Evolutionary conservation across 2,329 filamentous ascomycete species (phyloP).

Genomic region (Raffaelea arxii): DNA sequence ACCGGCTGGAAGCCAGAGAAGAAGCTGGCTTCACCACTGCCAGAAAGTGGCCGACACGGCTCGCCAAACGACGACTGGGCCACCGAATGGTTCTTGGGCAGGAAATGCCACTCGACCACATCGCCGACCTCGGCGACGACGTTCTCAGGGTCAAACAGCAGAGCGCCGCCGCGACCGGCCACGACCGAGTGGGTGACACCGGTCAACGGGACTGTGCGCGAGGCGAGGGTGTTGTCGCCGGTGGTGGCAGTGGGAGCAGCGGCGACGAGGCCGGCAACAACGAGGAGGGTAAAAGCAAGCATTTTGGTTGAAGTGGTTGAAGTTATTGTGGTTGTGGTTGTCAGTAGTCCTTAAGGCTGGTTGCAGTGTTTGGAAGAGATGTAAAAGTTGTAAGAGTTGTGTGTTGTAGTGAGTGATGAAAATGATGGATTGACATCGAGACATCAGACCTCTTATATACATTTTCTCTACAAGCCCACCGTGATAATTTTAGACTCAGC

Average conservation of each 20-base stretch:
- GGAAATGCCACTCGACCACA: constrained; percentile 45
- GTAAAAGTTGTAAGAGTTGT: neutral
- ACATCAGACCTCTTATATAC: no score
- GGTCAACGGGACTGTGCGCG: constrained; percentile 25
- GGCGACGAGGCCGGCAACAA: constrained; percentile 18
- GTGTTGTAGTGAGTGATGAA: neutral
- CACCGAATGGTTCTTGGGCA: constrained; percentile 31
- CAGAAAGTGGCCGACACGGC: constrained; percentile 30
- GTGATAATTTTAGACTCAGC: no score
- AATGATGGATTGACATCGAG: no score
- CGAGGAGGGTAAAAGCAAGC: constrained; percentile 14
- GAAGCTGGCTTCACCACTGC: constrained; percentile 23
- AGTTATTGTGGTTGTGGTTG: neutral
- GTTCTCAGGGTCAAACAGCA: constrained; percentile 40
- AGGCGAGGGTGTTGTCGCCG: constrained; percentile 11
- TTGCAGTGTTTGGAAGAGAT: constrained; percentile 4
- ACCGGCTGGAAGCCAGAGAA: constrained; percentile 33
- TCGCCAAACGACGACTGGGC: constrained; percentile 30
- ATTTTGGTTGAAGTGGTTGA: constrained; percentile 2
- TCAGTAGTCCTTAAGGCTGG: no score
- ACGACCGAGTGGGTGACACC: constrained; percentile 35
- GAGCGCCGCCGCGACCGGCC: constrained; percentile 30
- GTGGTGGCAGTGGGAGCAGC: constrained; percentile 21
- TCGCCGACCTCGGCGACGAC: constrained; percentile 39
- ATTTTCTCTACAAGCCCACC: no score